phyloP scores from a whole-genome alignment of 1,284 basidiomycete species.

The Xerocomus minutiporus region DNA sequence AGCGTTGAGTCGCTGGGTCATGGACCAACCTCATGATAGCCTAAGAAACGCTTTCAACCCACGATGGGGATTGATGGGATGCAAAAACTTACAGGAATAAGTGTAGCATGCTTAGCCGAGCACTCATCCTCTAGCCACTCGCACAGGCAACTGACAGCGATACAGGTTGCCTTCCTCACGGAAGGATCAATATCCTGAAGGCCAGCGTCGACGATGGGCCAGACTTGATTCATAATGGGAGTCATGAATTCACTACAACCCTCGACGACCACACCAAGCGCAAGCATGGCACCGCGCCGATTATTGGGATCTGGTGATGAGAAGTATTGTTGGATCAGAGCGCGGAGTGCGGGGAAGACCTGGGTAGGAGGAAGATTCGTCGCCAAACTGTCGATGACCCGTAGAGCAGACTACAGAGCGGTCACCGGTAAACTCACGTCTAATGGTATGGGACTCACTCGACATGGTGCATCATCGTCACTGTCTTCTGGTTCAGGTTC shows the following conservation, averaged over 20 bases:
- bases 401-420: constrained; percentile 72
- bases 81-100: constrained; percentile 71
- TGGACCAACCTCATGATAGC: constrained; percentile 89
- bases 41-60: constrained; percentile 34
- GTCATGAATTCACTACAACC: constrained; percentile 98
- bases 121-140: constrained; percentile 98
- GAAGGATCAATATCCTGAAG: constrained; percentile 79
- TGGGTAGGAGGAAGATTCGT: constrained; percentile 93
- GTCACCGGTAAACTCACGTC: constrained; percentile 11
- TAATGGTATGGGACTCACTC: constrained; percentile 49
- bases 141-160: constrained; percentile 93
- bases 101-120: constrained; percentile 74
- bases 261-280: constrained; percentile 94
- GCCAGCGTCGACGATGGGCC: constrained; percentile 92
- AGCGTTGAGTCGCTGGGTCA: constrained; percentile 82
- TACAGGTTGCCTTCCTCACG: constrained; percentile 93
- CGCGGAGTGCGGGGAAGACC: constrained; percentile 91
- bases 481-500: constrained; percentile 86
- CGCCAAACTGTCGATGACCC: constrained; percentile 91
- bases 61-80: neutral
- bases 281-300: constrained; percentile 93
- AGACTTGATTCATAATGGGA: constrained; percentile 87
- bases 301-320: constrained; percentile 69
- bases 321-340: constrained; percentile 81
- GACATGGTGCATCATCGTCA: constrained; percentile 87